Conservation (phyloP, 2,329 filamentous ascomycete genomes). For the Arthrobotrys musiformis region DNA sequence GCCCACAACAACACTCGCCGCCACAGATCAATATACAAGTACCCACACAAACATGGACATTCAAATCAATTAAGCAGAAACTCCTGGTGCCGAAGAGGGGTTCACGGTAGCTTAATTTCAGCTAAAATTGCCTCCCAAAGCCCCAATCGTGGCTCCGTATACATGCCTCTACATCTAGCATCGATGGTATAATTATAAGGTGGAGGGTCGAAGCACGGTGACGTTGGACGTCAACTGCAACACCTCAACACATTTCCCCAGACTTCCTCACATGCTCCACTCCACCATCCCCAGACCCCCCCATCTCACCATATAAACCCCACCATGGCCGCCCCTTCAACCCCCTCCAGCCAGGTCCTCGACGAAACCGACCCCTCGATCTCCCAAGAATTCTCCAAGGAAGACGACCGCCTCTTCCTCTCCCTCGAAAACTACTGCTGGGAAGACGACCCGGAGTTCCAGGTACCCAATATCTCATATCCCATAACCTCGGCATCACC, state of each 20-base stretch:
- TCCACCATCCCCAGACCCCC: neutral
- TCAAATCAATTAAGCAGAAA: neutral
- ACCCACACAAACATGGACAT: neutral
- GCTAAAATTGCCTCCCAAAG: neutral
- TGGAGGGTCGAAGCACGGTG: neutral
- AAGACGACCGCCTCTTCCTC: conserved; percentile 53
- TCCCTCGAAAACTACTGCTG: conserved; percentile 64
- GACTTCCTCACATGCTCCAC: conserved; percentile 15
- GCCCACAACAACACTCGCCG: conserved; percentile 33
- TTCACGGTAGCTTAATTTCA: neutral
- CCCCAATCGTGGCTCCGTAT: neutral
- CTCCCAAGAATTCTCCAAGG: conserved; percentile 32
- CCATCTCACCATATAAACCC: neutral
- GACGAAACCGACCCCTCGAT: conserved; percentile 33
- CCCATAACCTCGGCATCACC: neutral
- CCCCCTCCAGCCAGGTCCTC: conserved; percentile 35
- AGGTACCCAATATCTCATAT: conserved; percentile 64
- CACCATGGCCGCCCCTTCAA: conserved; percentile 17
- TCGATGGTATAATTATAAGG: neutral
- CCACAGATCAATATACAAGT: neutral
- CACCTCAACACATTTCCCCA: conserved; percentile 50
- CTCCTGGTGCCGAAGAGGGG: too few species aligned
- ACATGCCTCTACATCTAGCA: neutral
- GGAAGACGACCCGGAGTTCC: conserved; percentile 75
- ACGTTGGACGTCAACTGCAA: conserved; percentile 43